Conservation (phyloP, 2,329 filamentous ascomycete species). For the Aspergillus proliferans region DNA sequence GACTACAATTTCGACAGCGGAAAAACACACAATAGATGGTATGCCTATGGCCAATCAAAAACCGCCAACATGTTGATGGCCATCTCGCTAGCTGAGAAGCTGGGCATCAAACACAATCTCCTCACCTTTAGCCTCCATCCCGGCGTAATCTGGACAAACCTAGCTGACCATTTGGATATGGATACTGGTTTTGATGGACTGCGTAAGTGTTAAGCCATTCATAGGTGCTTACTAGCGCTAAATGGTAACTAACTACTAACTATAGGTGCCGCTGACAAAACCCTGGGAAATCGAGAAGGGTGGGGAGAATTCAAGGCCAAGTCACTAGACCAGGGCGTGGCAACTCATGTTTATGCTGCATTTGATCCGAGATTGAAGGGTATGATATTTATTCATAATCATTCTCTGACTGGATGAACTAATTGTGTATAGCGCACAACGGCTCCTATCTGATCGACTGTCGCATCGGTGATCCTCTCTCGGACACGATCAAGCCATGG, state of each 20-base stretch:
- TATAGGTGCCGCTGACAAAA: conserved; percentile 5
- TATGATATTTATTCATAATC: conserved; percentile 3
- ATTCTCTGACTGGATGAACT: background rate
- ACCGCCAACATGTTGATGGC: conserved; percentile 43
- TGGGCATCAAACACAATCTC: conserved; percentile 15
- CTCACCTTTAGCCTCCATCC: conserved; percentile 22
- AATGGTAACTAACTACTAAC: background rate
- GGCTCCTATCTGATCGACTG: conserved; percentile 39
- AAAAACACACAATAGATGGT: conserved; percentile 26
- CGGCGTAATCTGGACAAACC: conserved; percentile 19
- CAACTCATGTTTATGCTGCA: conserved; percentile 29
- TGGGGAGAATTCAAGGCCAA: conserved; percentile 16
- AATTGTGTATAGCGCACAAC: conserved; percentile 19
- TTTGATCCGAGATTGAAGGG: conserved; percentile 21
- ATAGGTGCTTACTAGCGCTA: background rate
- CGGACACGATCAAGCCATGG: conserved; percentile 24
- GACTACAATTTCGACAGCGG: conserved; percentile 40
- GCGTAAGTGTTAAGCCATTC: conserved; percentile 1
- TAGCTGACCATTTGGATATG: conserved; percentile 14
- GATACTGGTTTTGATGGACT: conserved; percentile 8
- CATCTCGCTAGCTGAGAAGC: conserved; percentile 27
- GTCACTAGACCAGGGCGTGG: conserved; percentile 21
- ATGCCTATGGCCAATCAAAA: conserved; percentile 42
- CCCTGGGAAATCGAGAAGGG: conserved; percentile 14
- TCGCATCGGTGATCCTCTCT: conserved; percentile 32